A percentile compares a stretch with the other conserved stretches of the same genome.
Conservation (phyloP, 2,329 filamentous ascomycete species). For the Penicillium glabrum region DNA sequence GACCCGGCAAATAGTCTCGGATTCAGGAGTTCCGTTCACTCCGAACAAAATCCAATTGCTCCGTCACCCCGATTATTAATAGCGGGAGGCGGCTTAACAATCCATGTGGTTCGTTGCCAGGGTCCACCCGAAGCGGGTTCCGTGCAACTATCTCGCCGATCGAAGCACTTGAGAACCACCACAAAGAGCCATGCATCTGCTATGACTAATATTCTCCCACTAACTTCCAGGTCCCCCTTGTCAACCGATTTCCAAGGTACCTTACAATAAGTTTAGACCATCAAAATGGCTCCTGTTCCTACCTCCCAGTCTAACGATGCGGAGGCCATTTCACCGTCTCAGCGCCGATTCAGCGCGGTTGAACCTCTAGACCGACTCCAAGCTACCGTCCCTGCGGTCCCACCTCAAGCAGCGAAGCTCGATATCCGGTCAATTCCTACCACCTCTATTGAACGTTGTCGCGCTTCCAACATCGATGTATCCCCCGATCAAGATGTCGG, state of each 20-base stretch:
- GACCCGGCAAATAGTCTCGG: not conserved
- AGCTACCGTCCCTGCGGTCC: constrained; percentile 1
- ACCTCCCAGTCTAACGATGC: not conserved
- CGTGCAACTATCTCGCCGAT: constrained; percentile 8
- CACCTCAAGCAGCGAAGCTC: not conserved
- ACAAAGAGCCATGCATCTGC: constrained; percentile 2
- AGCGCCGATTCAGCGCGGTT: constrained; percentile 15
- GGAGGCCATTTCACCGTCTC: constrained; percentile 3
- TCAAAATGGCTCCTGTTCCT: constrained; percentile 8
- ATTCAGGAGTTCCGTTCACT: constrained; percentile 1
- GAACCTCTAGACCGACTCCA: constrained; percentile 14
- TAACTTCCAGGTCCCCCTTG: not conserved
- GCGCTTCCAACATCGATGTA: constrained; percentile 8
- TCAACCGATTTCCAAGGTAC: not conserved
- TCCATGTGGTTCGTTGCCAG: constrained; percentile 7
- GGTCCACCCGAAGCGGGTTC: not conserved
- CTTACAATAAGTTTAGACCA: not conserved
- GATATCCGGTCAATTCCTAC: constrained; percentile 11
- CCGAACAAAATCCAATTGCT: constrained; percentile 3
- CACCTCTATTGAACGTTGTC: constrained; percentile 16
- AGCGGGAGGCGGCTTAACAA: constrained; percentile 5
- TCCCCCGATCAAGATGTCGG: constrained; percentile 21
- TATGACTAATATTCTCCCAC: constrained; percentile 5
- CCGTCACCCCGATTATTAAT: constrained; percentile 23
- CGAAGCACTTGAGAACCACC: not conserved